phyloP scores from a whole-genome alignment of 2,329 filamentous ascomycete genomes.

The Sordariomycetes sp. region DNA sequence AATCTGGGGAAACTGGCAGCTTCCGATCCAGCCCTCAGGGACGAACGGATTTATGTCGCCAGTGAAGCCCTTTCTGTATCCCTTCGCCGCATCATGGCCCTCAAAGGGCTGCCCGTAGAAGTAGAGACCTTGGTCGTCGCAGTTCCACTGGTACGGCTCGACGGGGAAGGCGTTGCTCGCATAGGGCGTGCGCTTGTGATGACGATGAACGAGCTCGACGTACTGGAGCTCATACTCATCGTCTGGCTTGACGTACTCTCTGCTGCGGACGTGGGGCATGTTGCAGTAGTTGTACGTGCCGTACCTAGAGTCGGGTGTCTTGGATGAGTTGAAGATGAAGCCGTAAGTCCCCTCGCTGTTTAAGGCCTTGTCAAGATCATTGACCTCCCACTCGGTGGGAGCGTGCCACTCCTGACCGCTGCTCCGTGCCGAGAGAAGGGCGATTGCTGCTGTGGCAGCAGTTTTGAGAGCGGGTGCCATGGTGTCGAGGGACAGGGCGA shows the following conservation, averaged over 20 bases:
- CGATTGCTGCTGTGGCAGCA: constrained; percentile 2
- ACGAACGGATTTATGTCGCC: constrained; percentile 58
- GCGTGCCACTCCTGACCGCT: constrained; percentile 42
- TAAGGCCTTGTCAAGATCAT: constrained; percentile 50
- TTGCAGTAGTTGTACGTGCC: constrained; percentile 75
- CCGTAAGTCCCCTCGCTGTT: constrained; percentile 56
- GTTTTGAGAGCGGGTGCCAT: background rate
- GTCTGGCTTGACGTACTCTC: constrained; percentile 50
- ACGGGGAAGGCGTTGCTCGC: constrained; percentile 66
- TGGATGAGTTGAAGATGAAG: constrained; percentile 63
- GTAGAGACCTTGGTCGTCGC: constrained; percentile 60
- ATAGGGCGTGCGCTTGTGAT: constrained; percentile 80
- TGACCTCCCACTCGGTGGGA: constrained; percentile 46
- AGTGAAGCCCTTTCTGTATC: constrained; percentile 58
- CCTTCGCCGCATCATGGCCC: constrained; percentile 37
- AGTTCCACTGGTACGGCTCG: constrained; percentile 66
- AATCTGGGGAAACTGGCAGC: constrained; percentile 76
- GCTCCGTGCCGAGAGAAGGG: background rate
- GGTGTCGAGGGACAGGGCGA: background rate
- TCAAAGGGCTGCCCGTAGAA: constrained; percentile 54
- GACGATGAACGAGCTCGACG: constrained; percentile 72
- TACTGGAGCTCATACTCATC: constrained; percentile 58
- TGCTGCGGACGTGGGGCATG: constrained; percentile 70
- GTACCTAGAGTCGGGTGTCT: constrained; percentile 45
- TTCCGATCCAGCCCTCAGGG: constrained; percentile 58